Base-by-base conservation (phyloP, 2,329 filamentous ascomycete genomes). In the Epichloe typhina region DNA sequence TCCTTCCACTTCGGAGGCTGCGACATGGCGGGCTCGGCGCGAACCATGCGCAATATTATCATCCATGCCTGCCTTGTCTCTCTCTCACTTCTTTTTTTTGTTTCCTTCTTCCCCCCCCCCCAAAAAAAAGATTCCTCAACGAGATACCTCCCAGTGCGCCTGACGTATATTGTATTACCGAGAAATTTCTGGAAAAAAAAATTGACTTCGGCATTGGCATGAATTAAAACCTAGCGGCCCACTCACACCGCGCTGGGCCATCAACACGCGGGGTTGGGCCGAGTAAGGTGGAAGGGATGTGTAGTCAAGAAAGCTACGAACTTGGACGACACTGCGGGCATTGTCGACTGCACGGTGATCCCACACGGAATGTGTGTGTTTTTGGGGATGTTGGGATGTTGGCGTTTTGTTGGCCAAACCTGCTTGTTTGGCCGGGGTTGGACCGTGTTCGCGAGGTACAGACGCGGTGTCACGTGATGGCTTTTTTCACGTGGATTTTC, bases 21-120 rank as follows among this genome's bases (percentile, higher is more conserved):
- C 59, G 52, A 61, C 61, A 56, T 62, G 57, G 39, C 63, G 63
- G 48, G 62, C 59, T 42, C 62, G 52, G 50, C 63, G 59, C 38
- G 62, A 61, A 50, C 62, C 62, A 49, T 61, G 62, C 47, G 55
- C 50, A 52, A 63, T 57, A 12, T 41, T 38, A 53, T 65, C 61
- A 54, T 65, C 61, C 63, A 65, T 63, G 48, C 19, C 31, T 38
- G 37, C 23, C n/a, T n/a, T 38, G 37, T n/a, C n/a, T n/a, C 19
- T 35, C 19, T 11, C n/a, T 40, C 13, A 3, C n/a, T 36, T 48
- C 12, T n/a, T 38, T 38, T 38, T n/a, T 7, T n/a, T 26, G 6
- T 7, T 2, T 2, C 23, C 5, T 38, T 7, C 1, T n/a, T 7
- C 12, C 17, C 17, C 17, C n/a, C 17, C 17, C 17, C 17, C 6